Conservation (phyloP, 2,329 filamentous ascomycete genomes). For the Lecanosticta acicola region DNA sequence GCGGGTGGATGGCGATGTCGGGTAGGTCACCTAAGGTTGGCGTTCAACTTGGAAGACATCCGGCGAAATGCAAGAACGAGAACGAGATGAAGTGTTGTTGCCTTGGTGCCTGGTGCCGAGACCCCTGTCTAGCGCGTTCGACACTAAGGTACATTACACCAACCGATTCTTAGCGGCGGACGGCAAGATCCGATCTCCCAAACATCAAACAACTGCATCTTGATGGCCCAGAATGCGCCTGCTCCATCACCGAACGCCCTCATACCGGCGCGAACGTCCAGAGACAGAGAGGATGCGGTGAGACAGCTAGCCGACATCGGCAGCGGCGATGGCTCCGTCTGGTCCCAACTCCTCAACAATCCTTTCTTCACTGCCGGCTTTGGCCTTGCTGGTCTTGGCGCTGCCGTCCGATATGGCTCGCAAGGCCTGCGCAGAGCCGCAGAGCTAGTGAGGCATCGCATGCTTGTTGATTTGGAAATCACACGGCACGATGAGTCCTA, state of each 20-base stretch:
- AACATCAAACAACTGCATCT: constrained; percentile 8
- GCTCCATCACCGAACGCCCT: constrained; percentile 15
- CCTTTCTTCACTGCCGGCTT: constrained; percentile 61
- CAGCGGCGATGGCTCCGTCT: constrained; percentile 36
- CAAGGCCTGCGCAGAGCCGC: constrained; percentile 67
- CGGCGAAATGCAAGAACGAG: too few relatives aligned
- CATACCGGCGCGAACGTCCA: not conserved
- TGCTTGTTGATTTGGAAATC: constrained; percentile 94
- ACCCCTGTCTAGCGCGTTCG: too few relatives aligned
- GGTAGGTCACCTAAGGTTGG: too few relatives aligned
- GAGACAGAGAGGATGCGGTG: constrained; percentile 32
- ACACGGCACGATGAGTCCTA: constrained; percentile 91
- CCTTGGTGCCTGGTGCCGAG: too few relatives aligned
- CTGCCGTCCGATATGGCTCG: constrained; percentile 72
- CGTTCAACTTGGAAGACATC: too few relatives aligned
- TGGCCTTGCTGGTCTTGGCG: constrained; percentile 83
- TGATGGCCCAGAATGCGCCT: constrained; percentile 33
- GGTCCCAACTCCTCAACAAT: constrained; percentile 44
- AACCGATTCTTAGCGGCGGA: too few relatives aligned
- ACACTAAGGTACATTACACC: too few relatives aligned
- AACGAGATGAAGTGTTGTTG: too few relatives aligned
- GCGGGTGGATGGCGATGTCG: not conserved
- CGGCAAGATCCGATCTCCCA: not conserved
- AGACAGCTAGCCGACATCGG: constrained; percentile 33
- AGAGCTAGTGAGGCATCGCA: constrained; percentile 70